Evolutionary conservation across 1,284 basidiomycete genomes (phyloP).

Genomic region (Earliella scabrosa): DNA sequence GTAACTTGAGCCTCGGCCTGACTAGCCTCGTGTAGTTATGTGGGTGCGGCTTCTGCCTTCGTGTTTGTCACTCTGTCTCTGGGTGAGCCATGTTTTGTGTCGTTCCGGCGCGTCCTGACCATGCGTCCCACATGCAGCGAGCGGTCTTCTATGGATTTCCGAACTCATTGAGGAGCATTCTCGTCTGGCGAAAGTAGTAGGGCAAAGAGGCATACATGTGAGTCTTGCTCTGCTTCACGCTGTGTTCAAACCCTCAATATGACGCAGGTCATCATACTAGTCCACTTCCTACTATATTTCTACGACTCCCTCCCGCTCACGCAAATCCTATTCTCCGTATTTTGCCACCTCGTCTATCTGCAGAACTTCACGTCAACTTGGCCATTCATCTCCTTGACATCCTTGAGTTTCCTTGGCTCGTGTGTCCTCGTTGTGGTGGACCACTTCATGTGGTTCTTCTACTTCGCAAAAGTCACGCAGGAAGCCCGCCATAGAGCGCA

Average conservation of each 20-base stretch:
- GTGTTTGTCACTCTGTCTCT: constrained; percentile 41
- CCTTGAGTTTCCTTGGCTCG: constrained; percentile 80
- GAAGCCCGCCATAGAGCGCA: constrained; percentile 54
- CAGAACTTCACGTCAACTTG: constrained; percentile 88
- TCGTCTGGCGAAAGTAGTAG: constrained; percentile 75
- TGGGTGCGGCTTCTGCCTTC: constrained; percentile 39
- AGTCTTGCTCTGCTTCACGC: constrained; percentile 31
- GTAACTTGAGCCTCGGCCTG: neutral
- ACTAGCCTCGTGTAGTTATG: constrained; percentile 32
- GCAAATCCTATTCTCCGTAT: constrained; percentile 77
- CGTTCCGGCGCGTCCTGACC: neutral
- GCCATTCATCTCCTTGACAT: constrained; percentile 90
- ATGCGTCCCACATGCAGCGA: constrained; percentile 56
- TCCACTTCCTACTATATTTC: constrained; percentile 81
- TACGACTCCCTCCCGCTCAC: constrained; percentile 80
- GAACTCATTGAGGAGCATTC: constrained; percentile 96
- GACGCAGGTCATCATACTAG: constrained; percentile 70
- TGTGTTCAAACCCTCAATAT: neutral
- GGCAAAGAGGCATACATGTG: constrained; percentile 86
- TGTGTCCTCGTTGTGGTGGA: constrained; percentile 84
- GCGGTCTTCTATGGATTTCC: constrained; percentile 89
- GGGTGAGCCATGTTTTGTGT: constrained; percentile 26
- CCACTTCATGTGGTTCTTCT: constrained; percentile 95
- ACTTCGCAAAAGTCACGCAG: constrained; percentile 78
- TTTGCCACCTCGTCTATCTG: constrained; percentile 86